Evolutionary conservation across 139 green algal species (phyloP), one percentile per base, ranked within the genome.

Genomic region (Pedinophyceae sp.): DNA sequence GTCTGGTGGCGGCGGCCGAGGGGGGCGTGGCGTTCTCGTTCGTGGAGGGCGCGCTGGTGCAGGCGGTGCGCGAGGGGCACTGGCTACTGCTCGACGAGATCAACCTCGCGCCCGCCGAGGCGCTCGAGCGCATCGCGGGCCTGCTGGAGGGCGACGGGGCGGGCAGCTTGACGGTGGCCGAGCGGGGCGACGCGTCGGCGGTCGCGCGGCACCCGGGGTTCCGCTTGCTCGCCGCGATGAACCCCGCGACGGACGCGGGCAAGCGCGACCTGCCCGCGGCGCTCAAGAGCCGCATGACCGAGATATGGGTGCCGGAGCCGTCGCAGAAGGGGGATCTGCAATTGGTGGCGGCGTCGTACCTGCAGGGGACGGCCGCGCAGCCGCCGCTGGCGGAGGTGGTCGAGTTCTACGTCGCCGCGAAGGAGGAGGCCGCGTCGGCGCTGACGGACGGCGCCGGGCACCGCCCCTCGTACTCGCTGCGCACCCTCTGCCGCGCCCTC

Each of bases 41-140:
- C 68, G 63, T 93, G 23, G 92, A 99, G 66, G 92, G 92, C 6
- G 76, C 71, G 34, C 71, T 97, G 10, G 69, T 93, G 40, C 65
- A 79, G 34, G 92, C 92, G 1, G 57, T 98, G 45, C 69, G 74
- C 0, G 59, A 93, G 48, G 92, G 92, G 5, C 82, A 77, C 60
- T 99, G 92, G 92, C 68, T 99, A 57, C 81, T 99, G 28, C 73
- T 99, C 52, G 92, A 99, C 64, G 92, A 99, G 60, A 81, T 89
- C 55, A 94, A 94, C 69, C 73, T 94, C 40, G 84, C 84, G 16
- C 86, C 86, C 1, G 63, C 83, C 17, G 84, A 94, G 68, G 81
- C 84, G 4, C 57, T 94, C 52, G 79, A 95, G 63, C 65, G 77
- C 17, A 74, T 94, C 27, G 81, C 81, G 0, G 84, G 86, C 3